phyloP scores from a whole-genome alignment of 2,329 filamentous ascomycete genomes.

The Mycosphaerelloides madeirae region DNA sequence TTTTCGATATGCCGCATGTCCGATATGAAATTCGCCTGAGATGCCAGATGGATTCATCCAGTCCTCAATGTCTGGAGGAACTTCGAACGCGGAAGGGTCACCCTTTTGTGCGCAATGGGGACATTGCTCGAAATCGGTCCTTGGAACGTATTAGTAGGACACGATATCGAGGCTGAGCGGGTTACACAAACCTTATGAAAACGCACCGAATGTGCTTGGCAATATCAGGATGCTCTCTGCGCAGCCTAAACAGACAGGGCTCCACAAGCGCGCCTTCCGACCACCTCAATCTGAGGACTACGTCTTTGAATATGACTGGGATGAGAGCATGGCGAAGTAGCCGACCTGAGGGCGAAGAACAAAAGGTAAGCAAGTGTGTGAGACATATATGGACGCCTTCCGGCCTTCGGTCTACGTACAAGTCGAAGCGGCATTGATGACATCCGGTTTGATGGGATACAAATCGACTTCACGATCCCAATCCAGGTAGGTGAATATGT shows the following conservation, averaged over 20 bases:
- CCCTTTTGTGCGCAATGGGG: conserved; percentile 3
- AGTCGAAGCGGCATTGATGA: conserved; percentile 12
- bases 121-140: conserved; percentile 4
- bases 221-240: conserved; percentile 15
- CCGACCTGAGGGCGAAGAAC: too few relatives aligned
- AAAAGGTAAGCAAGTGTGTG: too few relatives aligned
- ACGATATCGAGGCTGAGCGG: background rate
- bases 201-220: conserved; percentile 18
- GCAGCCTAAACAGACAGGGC: conserved; percentile 12
- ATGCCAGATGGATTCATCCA: conserved; percentile 1
- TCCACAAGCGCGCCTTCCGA: conserved; percentile 9
- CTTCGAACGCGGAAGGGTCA: background rate
- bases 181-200: conserved; percentile 6
- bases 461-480: conserved; percentile 15
- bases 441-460: conserved; percentile 9
- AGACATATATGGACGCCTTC: too few relatives aligned
- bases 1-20: background rate
- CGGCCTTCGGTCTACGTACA: too few relatives aligned
- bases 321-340: conserved; percentile 13
- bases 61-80: conserved; percentile 1
- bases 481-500: conserved; percentile 18
- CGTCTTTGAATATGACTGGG: conserved; percentile 18
- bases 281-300: conserved; percentile 19
- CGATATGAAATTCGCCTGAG: background rate
- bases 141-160: background rate